A percentile compares a stretch with the other conserved stretches of the same genome.
These are phyloP conservation scores for Pichia kudriavzevii DNA, from an alignment of 1,139 yeast species.

Conservation along the genomic window DNA sequence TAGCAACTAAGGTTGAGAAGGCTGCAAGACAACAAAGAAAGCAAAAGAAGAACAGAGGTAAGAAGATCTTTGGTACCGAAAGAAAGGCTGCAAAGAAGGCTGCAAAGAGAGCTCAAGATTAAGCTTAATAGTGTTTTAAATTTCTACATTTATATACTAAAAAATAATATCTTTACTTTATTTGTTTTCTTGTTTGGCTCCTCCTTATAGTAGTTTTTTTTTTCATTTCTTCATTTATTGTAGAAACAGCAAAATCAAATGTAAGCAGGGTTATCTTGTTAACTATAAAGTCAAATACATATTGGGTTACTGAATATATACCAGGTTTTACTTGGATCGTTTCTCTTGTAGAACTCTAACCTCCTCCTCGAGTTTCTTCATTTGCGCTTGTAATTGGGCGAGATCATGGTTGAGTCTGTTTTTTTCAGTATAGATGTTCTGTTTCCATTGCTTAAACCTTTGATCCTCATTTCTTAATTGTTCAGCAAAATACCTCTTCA, in stretches of 20 bases:
- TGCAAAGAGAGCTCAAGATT: conserved; percentile 52
- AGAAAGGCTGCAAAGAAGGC: conserved; percentile 88
- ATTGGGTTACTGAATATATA: neutral
- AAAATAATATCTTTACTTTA: conserved; percentile 6
- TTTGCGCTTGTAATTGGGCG: conserved; percentile 74
- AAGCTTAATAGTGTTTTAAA: conserved; percentile 16
- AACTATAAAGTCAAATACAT: neutral
- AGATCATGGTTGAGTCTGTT: conserved; percentile 89
- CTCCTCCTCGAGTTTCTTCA: conserved; percentile 65
- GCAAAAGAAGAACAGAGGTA: conserved; percentile 99
- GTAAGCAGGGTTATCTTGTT: too few relatives aligned
- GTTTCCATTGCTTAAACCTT: conserved; percentile 97
- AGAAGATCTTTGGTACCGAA: conserved; percentile 98
- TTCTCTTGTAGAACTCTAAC: conserved; percentile 60
- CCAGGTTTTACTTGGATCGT: too few relatives aligned
- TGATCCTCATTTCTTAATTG: conserved; percentile 97
- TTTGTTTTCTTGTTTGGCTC: conserved; percentile 4
- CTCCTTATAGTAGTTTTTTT: conserved; percentile 8
- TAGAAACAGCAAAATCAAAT: conserved; percentile 3
- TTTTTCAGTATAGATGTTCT: conserved; percentile 89
- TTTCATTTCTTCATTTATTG: too few relatives aligned
- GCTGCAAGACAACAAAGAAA: conserved; percentile 99
- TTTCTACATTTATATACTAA: conserved; percentile 1
- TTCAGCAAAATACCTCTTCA: conserved; percentile 94
- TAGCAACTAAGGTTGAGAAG: conserved; percentile 93